Evolutionary conservation across 306 rosid species (phyloP).

Genomic region (Acacia crassicarpa): DNA sequence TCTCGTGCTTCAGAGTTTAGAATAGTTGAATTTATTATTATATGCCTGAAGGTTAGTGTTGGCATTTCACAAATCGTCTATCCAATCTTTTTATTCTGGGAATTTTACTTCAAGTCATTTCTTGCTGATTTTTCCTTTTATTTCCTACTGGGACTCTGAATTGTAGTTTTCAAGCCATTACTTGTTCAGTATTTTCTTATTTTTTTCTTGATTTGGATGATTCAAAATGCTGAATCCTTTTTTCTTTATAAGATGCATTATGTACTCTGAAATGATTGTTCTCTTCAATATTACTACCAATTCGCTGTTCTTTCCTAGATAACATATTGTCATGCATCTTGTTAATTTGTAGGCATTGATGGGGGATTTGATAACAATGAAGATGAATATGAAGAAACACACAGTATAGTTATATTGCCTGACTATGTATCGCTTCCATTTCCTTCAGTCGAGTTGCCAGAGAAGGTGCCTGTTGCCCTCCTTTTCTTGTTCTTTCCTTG

Average conservation of each 20-base stretch:
- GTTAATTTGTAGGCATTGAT: slow-evolving; percentile 64
- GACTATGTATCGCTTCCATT: slow-evolving; percentile 78
- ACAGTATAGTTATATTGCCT: slow-evolving; percentile 71
- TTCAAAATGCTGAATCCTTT: not conserved
- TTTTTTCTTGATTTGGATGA: not conserved
- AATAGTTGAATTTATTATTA: not conserved
- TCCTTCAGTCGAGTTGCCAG: slow-evolving; percentile 96
- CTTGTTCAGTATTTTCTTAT: not conserved
- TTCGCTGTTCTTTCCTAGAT: slow-evolving; percentile 12
- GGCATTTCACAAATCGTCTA: not conserved
- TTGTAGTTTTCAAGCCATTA: not conserved
- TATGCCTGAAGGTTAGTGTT: not conserved
- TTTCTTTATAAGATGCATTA: not conserved
- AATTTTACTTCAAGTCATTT: not conserved
- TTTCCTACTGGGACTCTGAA: not conserved
- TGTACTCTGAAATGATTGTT: not conserved
- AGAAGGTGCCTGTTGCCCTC: slow-evolving; percentile 61
- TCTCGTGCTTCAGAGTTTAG: not conserved
- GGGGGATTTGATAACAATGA: slow-evolving; percentile 95
- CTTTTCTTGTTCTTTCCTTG: not conserved
- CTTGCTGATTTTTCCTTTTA: not conserved
- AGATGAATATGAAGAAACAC: slow-evolving; percentile 68
- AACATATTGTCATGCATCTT: slow-evolving; percentile 9
- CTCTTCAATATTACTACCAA: not conserved
- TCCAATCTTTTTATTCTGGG: not conserved